Evolutionary conservation across 2,329 filamentous ascomycete species (phyloP).

Genomic region (Coniochaeta sp.): DNA sequence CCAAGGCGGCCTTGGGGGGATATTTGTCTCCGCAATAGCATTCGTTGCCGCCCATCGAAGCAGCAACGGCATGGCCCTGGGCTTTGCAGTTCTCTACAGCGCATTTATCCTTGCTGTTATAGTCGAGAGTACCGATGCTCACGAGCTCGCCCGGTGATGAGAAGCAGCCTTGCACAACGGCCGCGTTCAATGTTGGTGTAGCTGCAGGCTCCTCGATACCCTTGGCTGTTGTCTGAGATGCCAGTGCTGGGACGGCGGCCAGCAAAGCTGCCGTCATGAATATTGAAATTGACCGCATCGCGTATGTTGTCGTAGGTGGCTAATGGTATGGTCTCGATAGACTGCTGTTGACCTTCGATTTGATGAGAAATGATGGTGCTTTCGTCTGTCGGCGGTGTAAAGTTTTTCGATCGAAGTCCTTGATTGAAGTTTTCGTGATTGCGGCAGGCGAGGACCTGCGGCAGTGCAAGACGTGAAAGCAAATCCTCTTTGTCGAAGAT

Average conservation of each 20-base stretch:
- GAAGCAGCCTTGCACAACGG: conserved; percentile 45
- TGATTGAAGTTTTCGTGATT: not conserved
- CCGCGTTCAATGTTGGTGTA: conserved; percentile 25
- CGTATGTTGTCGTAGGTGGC: not conserved
- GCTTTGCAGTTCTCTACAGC: conserved; percentile 27
- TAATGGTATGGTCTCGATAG: not conserved
- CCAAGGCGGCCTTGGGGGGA: conserved; percentile 48
- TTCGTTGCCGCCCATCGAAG: conserved; percentile 47
- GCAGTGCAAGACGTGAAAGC: not conserved
- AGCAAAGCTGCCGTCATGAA: conserved; percentile 7
- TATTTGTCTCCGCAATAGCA: conserved; percentile 70
- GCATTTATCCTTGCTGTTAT: conserved; percentile 36
- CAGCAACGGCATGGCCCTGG: conserved; percentile 47
- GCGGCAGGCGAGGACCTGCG: not conserved
- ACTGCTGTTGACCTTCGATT: no score
- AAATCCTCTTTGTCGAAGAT: not conserved
- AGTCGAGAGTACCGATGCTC: conserved; percentile 15
- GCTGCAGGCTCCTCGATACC: conserved; percentile 28
- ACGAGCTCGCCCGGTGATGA: conserved; percentile 31
- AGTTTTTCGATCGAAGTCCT: not conserved
- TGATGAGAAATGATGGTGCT: not conserved
- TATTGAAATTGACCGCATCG: not conserved
- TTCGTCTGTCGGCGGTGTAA: not conserved
- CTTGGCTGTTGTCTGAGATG: conserved; percentile 6
- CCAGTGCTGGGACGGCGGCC: conserved; percentile 6